Percentiles rank a stretch among this genome's conserved stretches.
Conservation (phyloP, 2,329 filamentous ascomycete genomes). For the Colletotrichum godetiae region DNA sequence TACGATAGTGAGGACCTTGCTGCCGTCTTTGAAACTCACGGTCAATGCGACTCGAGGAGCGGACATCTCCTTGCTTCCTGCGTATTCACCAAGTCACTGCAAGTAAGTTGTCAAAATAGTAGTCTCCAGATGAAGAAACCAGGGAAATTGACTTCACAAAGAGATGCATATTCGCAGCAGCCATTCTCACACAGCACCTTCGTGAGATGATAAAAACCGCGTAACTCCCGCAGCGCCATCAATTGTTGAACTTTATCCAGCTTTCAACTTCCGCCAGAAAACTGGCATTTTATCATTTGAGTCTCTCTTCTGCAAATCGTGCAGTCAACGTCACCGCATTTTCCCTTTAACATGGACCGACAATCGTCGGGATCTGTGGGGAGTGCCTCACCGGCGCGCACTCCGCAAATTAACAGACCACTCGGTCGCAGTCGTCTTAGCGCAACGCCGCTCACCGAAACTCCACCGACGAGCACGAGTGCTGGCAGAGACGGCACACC, state of each 20-base stretch:
- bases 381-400: conserved; percentile 15
- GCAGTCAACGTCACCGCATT: background rate
- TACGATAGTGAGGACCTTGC: conserved; percentile 2
- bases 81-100: background rate
- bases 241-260: background rate
- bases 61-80: conserved; percentile 17
- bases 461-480: conserved; percentile 30
- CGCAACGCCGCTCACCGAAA: conserved; percentile 28
- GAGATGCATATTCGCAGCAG: conserved; percentile 13
- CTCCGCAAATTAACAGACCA: conserved; percentile 13
- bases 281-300: background rate
- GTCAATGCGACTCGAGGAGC: background rate
- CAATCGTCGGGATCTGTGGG: conserved; percentile 10
- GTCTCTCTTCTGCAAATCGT: background rate
- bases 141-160: conserved; percentile 26
- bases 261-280: background rate
- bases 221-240: background rate
- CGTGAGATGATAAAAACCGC: conserved; percentile 29
- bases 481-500: conserved; percentile 28
- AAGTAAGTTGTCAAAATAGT: conserved; percentile 16
- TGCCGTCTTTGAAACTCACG: background rate
- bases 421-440: conserved; percentile 7
- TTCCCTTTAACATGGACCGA: conserved; percentile 6
- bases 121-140: conserved; percentile 27
- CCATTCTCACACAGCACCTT: conserved; percentile 16